These are phyloP conservation scores for Chloromonas sp. DNA, from an alignment of 163 green algal species.

Conservation along the genomic window DNA sequence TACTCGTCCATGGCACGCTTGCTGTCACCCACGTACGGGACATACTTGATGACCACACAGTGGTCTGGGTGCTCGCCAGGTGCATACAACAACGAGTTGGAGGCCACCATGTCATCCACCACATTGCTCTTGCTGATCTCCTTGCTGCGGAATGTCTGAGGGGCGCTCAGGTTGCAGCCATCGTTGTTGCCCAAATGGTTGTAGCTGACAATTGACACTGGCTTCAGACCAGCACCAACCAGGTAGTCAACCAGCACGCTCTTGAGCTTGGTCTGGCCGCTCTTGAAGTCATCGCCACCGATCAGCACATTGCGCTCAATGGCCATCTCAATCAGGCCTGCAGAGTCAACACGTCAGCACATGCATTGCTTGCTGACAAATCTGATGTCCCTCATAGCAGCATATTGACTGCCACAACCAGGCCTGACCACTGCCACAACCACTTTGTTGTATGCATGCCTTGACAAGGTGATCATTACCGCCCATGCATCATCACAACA, in stretches of 20 bases:
- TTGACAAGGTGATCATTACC: too few relatives aligned
- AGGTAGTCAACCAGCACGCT: constrained; percentile 97
- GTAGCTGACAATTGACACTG: constrained; percentile 95
- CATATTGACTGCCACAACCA: too few relatives aligned
- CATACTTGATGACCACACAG: constrained; percentile 94
- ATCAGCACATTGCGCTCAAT: constrained; percentile 83
- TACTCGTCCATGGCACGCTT: constrained; percentile 99
- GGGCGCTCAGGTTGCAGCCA: constrained; percentile 94
- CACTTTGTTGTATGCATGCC: too few relatives aligned
- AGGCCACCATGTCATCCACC: constrained; percentile 97
- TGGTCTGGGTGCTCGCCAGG: constrained; percentile 95
- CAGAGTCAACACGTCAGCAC: neutral
- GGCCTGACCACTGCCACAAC: too few relatives aligned
- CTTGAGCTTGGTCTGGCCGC: constrained; percentile 99
- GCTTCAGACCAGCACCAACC: constrained; percentile 95
- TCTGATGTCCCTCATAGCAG: neutral
- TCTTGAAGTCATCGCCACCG: constrained; percentile 99
- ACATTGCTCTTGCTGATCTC: constrained; percentile 99
- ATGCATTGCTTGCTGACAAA: neutral
- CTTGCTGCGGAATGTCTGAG: constrained; percentile 68
- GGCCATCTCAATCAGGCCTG: constrained; percentile 73
- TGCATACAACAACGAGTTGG: constrained; percentile 90
- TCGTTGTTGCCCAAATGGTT: constrained; percentile 99
- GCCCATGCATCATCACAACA: too few relatives aligned
- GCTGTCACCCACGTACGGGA: constrained; percentile 94